These are phyloP conservation scores for Leccinum rimulosum DNA, from an alignment of 768 basidiomycete genomes.

Conservation along the genomic window DNA sequence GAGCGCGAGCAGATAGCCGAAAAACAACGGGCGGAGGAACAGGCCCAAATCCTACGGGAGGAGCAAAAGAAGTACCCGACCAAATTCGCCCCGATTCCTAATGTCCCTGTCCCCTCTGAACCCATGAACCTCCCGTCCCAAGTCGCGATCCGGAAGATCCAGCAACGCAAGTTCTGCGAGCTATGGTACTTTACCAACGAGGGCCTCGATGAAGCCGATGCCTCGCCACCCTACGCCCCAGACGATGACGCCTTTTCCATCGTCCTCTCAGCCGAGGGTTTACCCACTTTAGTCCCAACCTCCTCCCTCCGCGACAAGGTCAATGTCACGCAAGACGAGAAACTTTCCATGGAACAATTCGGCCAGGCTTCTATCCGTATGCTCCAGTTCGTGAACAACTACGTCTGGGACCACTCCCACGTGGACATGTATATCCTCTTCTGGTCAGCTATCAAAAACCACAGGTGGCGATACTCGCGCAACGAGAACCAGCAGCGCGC, in stretches of 20 bases:
- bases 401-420: background rate
- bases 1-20: background rate
- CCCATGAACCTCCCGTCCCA: background rate
- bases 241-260: background rate
- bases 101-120: background rate
- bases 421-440: background rate
- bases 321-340: background rate
- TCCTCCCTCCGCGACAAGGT: background rate
- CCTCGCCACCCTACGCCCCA: background rate
- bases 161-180: background rate
- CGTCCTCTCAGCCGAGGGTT: background rate
- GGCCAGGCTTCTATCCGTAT: background rate
- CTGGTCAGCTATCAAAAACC: background rate
- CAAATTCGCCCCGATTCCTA: background rate
- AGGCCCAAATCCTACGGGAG: background rate
- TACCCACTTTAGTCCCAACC: background rate
- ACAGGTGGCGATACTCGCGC: background rate
- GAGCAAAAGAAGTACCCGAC: background rate
- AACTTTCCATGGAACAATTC: background rate
- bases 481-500: background rate
- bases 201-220: background rate
- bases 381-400: background rate
- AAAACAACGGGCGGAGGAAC: background rate
- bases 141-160: background rate
- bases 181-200: background rate